A percentile compares a stretch with the other conserved stretches of the same genome.
Conservation (phyloP, 352 stramenopile species). For the Pythium rhizo-oryzae region DNA sequence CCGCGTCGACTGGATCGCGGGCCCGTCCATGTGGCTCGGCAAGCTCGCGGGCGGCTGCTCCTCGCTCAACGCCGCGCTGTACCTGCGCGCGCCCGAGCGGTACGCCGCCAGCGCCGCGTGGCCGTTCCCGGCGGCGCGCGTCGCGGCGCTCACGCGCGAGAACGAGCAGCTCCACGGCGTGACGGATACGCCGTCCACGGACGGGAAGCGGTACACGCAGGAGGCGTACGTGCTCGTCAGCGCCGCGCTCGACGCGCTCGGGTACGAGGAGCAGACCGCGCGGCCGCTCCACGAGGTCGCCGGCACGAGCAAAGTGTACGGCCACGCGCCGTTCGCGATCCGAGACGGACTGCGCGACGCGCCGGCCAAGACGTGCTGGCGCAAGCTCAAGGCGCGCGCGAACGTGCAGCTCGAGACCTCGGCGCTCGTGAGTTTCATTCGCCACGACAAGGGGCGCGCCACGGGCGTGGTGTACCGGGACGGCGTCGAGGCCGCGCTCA, state of each 20-base stretch:
- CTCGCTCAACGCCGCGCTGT: conserved; percentile 85
- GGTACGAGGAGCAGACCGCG: conserved; percentile 48
- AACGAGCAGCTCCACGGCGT: conserved; percentile 48
- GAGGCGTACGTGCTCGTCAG: conserved; percentile 55
- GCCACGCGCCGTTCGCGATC: conserved; percentile 54
- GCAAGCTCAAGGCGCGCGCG: not conserved
- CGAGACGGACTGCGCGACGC: conserved; percentile 59
- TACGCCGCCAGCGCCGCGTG: conserved; percentile 49
- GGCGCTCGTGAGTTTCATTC: conserved; percentile 51
- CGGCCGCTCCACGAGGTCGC: not conserved
- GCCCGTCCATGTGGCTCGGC: conserved; percentile 55
- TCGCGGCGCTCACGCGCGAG: conserved; percentile 62
- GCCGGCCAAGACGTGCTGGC: conserved; percentile 54
- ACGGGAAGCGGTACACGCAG: conserved; percentile 54
- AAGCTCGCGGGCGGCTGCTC: conserved; percentile 84
- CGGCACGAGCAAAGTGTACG: conserved; percentile 64
- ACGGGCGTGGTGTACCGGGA: conserved; percentile 48
- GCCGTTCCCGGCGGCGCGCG: conserved; percentile 58
- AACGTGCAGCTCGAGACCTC: conserved; percentile 32
- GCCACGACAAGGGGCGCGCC: conserved; percentile 46
- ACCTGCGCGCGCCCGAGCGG: conserved; percentile 63
- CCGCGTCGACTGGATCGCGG: conserved; percentile 51
- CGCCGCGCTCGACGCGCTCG: conserved; percentile 36
- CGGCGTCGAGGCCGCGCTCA: conserved; percentile 31
- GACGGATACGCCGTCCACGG: conserved; percentile 51